phyloP scores from a whole-genome alignment of 345 rosid genomes.

The Theobroma cacao region DNA sequence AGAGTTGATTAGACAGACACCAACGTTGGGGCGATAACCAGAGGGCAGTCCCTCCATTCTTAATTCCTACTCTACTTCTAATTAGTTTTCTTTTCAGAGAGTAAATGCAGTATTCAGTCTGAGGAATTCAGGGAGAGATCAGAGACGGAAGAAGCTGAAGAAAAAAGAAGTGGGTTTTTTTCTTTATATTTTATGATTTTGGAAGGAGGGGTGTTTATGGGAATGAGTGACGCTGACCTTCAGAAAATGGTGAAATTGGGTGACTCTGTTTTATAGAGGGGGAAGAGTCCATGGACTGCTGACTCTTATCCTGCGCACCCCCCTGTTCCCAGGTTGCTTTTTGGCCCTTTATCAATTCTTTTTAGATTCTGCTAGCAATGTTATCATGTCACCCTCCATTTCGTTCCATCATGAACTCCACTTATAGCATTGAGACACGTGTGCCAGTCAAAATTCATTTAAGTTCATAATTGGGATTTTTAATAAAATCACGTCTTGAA shows the following conservation, averaged over 20 bases:
- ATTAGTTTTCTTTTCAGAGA: neutral
- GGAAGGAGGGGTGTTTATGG: constrained; percentile 11
- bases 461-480: neutral
- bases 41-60: constrained; percentile 82
- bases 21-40: constrained; percentile 98
- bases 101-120: constrained; percentile 13
- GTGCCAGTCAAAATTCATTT: neutral
- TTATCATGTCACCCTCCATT: neutral
- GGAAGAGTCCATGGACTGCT: neutral
- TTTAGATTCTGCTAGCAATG: neutral
- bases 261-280: constrained; percentile 13
- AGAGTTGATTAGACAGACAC: constrained; percentile 89
- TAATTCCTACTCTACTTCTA: neutral
- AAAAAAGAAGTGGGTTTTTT: neutral
- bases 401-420: neutral
- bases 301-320: constrained; percentile 43
- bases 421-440: neutral
- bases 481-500: neutral
- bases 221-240: constrained; percentile 45
- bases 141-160: constrained; percentile 2
- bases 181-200: neutral
- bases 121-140: constrained; percentile 10
- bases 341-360: neutral
- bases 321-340: constrained; percentile 9
- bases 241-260: constrained; percentile 22